Evolutionary conservation across 2,329 filamentous ascomycete species (phyloP).

Genomic region (Hymenoscyphus fructigenus): DNA sequence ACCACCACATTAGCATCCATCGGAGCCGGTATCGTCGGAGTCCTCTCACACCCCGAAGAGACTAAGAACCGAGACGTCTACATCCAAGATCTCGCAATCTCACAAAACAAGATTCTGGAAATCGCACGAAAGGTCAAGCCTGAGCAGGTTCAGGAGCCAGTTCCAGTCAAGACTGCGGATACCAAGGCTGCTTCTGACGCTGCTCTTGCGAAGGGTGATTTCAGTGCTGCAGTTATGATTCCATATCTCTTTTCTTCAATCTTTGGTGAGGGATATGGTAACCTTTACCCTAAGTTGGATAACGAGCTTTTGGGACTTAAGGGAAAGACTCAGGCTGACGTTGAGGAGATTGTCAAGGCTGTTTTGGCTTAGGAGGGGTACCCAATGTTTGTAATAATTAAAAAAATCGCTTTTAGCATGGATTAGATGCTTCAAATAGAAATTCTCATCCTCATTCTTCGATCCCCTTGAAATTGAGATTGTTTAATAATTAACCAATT

Average conservation of each 20-base stretch:
- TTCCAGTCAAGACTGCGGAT: constrained; percentile 18
- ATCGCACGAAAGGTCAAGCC: constrained; percentile 38
- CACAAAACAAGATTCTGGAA: constrained; percentile 44
- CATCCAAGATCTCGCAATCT: constrained; percentile 45
- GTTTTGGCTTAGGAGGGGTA: neutral
- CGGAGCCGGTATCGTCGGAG: constrained; percentile 48
- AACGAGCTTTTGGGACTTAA: constrained; percentile 46
- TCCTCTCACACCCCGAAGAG: constrained; percentile 49
- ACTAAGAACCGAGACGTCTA: constrained; percentile 53
- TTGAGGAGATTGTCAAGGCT: constrained; percentile 37
- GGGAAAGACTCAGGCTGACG: constrained; percentile 41
- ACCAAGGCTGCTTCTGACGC: constrained; percentile 25
- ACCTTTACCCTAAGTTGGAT: constrained; percentile 40
- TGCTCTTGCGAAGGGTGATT: constrained; percentile 28
- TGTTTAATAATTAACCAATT: neutral
- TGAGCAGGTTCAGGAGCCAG: constrained; percentile 30
- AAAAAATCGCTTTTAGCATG: neutral
- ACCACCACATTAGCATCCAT: constrained; percentile 48
- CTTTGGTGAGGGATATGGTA: constrained; percentile 38
- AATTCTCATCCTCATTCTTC: neutral
- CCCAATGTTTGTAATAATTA: neutral
- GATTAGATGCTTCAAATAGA: neutral
- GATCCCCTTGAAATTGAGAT: neutral
- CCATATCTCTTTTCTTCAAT: constrained; percentile 38
- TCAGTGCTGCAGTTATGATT: constrained; percentile 35